phyloP scores from a whole-genome alignment of 2,329 filamentous ascomycete species.

The Monascus ruber region DNA sequence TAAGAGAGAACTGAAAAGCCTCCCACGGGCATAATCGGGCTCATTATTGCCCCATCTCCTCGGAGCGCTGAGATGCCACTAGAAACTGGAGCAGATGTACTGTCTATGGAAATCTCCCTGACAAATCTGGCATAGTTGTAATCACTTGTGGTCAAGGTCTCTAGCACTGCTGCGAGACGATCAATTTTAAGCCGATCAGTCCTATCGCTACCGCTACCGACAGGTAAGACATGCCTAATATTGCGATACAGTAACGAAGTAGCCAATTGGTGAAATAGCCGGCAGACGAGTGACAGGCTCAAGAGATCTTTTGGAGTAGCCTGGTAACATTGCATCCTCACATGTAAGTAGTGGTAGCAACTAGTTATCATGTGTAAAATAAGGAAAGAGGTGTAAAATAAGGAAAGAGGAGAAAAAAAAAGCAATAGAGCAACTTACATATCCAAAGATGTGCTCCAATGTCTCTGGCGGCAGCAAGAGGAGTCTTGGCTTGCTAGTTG shows the following conservation, averaged over 20 bases:
- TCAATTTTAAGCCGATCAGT: conserved; percentile 44
- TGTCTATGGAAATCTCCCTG: conserved; percentile 46
- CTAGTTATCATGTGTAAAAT: conserved; percentile 34
- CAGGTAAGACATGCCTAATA: conserved; percentile 51
- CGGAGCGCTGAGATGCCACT: conserved; percentile 41
- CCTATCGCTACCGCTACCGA: conserved; percentile 40
- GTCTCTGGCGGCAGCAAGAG: no score
- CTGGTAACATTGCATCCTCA: conserved; percentile 25
- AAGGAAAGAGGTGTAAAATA: no score
- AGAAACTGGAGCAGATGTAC: conserved; percentile 41
- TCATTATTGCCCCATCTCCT: conserved; percentile 41
- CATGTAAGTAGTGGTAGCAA: conserved; percentile 33
- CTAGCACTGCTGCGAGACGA: conserved; percentile 45
- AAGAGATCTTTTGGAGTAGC: conserved; percentile 6
- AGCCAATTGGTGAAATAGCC: conserved; percentile 46
- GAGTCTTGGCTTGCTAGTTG: no score
- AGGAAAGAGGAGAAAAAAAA: conserved; percentile 10
- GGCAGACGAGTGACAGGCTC: conserved; percentile 48
- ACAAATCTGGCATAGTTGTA: conserved; percentile 53
- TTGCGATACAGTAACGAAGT: conserved; percentile 48
- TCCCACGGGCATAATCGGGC: conserved; percentile 41
- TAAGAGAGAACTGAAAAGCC: conserved; percentile 53
- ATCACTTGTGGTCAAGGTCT: conserved; percentile 52
- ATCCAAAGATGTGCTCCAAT: no score
- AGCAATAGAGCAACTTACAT: no score